These are phyloP conservation scores for Mucor indicus DNA, from an alignment of 371 early-diverging fungal species.

Conservation along the genomic window DNA sequence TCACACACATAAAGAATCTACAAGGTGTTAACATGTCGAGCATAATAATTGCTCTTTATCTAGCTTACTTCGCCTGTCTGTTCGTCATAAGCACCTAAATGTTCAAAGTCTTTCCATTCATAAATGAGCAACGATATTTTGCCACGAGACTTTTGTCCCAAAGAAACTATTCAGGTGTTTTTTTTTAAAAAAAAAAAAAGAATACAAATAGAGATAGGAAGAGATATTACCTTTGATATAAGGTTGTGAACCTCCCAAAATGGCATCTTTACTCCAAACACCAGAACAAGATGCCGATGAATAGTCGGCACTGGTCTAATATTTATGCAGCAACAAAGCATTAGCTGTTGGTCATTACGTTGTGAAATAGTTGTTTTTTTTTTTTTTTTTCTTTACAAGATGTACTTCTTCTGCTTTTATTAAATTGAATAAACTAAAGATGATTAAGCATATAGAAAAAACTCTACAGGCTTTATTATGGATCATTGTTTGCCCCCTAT, in stretches of 20 bases:
- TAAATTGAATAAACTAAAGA: too few relatives aligned
- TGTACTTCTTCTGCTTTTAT: too few relatives aligned
- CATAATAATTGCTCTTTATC: too few relatives aligned
- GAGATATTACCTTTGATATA: slow-evolving; percentile 43
- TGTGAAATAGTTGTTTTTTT: not conserved
- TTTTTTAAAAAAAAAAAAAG: not conserved
- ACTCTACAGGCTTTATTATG: too few relatives aligned
- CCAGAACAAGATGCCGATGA: slow-evolving; percentile 51
- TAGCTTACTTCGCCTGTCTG: slow-evolving; percentile 29
- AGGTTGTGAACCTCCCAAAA: slow-evolving; percentile 45
- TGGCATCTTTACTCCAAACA: slow-evolving; percentile 42
- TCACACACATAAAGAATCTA: slow-evolving; percentile 55
- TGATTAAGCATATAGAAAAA: too few relatives aligned
- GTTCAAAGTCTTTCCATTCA: slow-evolving; percentile 55
- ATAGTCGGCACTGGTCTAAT: slow-evolving; percentile 42
- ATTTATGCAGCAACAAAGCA: too few relatives aligned
- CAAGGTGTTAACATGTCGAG: too few relatives aligned
- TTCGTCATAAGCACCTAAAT: slow-evolving; percentile 39
- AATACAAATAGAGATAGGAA: not conserved
- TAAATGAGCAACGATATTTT: slow-evolving; percentile 50
- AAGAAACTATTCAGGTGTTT: slow-evolving; percentile 34
- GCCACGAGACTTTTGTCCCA: slow-evolving; percentile 38
- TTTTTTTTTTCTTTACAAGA: slow-evolving; percentile 4
- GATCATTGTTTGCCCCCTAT: too few relatives aligned
- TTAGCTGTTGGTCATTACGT: too few relatives aligned